Base-by-base conservation (phyloP, 2,329 filamentous ascomycete genomes). In the Zymoseptoria brevis region DNA sequence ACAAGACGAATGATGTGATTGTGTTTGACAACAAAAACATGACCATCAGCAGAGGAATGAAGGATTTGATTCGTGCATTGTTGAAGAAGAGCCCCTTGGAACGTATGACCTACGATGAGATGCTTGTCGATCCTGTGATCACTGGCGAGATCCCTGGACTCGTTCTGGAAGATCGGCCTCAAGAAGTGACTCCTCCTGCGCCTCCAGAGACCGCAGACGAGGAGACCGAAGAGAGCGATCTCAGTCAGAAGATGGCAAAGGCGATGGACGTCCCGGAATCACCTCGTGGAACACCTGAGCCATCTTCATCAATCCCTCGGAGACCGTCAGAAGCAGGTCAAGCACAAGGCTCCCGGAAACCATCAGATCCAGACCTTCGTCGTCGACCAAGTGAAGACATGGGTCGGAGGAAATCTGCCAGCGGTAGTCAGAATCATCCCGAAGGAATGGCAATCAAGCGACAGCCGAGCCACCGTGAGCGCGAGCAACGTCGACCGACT, bases 81-180 rank as follows among this genome's bases (percentile, higher is more conserved):
- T 77, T 99, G 63, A 96, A 93, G 77, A 85, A 89, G 60, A 93
- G 87, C 60, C 90, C 94, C 0, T 84, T 89, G 4, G 90, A 96
- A 73, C 83, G 94, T 59, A 82, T 96, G 72, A 88, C 85, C 58
- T 97, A 96, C 67, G 86, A 90, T 55, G 85, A 87, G 63, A 94
- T 96, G 72, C 97, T 97, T 75, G 79, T 77, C 16, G 86, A 93
- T 69, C 75, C 69, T 11, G 65, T 72, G 3, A 61, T 69, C 8
- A 66, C 66, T 24, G 67, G 66, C 16, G 66, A 70, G 11, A 72
- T 74, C 30, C 70, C 71, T 35, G 69, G 69, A 8, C 64, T 73
- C 19, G 66, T 65, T 7, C 60, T 57, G 6, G 69, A 72, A 58
- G 72, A 74, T 58, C 61, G 63, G 52, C 65, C 68, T n/a, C 64